Evolutionary conservation across 2,329 filamentous ascomycete genomes (phyloP).

Genomic region (Aspergillus aculeatinus): DNA sequence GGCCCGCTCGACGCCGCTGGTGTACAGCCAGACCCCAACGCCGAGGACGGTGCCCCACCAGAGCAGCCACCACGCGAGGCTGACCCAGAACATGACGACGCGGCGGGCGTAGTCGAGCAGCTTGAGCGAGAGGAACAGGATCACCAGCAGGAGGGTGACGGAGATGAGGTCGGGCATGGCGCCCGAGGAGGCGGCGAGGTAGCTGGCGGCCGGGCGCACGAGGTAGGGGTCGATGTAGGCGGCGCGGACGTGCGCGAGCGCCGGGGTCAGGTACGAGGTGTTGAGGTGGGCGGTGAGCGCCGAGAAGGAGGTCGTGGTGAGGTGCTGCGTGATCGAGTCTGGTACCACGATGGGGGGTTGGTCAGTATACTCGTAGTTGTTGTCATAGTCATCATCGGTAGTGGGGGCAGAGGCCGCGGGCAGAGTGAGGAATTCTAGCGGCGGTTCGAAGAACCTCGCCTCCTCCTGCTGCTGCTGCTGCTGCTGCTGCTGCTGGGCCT

Average conservation of each 20-base stretch:
- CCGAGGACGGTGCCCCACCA: conserved; percentile 64
- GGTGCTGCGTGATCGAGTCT: conserved; percentile 10
- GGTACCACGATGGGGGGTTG: background rate
- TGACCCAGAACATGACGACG: conserved; percentile 73
- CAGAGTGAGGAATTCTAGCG: too few species aligned
- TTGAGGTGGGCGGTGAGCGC: conserved; percentile 15
- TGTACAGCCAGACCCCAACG: conserved; percentile 56
- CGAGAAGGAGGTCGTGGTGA: conserved; percentile 16
- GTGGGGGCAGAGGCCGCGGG: too few species aligned
- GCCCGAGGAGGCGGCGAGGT: conserved; percentile 26
- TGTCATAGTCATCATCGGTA: too few species aligned
- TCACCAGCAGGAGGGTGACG: conserved; percentile 53
- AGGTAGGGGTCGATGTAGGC: conserved; percentile 23
- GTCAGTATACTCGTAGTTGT: too few species aligned
- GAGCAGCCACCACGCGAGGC: conserved; percentile 60
- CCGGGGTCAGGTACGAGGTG: conserved; percentile 13
- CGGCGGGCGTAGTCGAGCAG: conserved; percentile 69
- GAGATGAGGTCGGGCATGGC: conserved; percentile 37
- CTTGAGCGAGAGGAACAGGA: conserved; percentile 63
- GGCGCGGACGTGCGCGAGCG: conserved; percentile 11
- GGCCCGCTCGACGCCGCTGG: conserved; percentile 34
- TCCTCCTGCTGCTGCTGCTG: too few species aligned
- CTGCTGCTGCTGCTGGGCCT: too few species aligned
- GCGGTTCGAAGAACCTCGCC: too few species aligned
- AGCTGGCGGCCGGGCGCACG: conserved; percentile 30